Conservation (phyloP, 768 basidiomycete genomes). For the Russula virescens region DNA sequence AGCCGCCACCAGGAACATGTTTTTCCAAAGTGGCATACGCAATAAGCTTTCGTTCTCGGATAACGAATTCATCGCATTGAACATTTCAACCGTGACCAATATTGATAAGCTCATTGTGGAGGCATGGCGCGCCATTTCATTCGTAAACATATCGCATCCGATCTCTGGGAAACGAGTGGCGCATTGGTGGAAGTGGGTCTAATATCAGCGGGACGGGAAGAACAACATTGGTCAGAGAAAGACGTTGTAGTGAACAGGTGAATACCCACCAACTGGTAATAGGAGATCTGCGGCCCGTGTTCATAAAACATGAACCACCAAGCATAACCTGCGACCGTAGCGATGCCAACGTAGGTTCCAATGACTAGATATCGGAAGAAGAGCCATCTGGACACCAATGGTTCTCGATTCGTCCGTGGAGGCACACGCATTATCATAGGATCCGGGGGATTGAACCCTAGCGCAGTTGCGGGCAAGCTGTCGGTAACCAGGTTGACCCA, state of each 20-base stretch:
- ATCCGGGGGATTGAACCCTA: conserved; percentile 97
- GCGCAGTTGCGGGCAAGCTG: conserved; percentile 91
- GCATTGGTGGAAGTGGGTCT: conserved; percentile 98
- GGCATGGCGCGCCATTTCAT: conserved; percentile 76
- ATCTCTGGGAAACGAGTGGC: conserved; percentile 76
- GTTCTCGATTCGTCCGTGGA: conserved; percentile 84
- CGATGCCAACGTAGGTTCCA: conserved; percentile 88
- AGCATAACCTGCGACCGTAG: conserved; percentile 95
- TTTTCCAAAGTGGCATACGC: conserved; percentile 87
- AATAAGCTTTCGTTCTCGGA: conserved; percentile 95
- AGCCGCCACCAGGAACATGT: conserved; percentile 85
- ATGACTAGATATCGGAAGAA: conserved; percentile 96
- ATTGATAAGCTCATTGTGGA: conserved; percentile 97
- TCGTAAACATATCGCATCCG: conserved; percentile 94
- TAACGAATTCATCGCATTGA: conserved; percentile 96
- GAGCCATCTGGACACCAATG: conserved; percentile 87
- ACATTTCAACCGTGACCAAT: conserved; percentile 94
- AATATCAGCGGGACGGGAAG: not conserved
- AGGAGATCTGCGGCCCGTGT: conserved; percentile 89
- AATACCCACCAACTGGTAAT: conserved; percentile 77
- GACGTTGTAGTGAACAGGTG: not conserved
- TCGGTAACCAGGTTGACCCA: conserved; percentile 99
- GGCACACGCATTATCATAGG: conserved; percentile 96
- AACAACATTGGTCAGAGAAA: conserved; percentile 1
- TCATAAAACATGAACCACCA: conserved; percentile 98